Base-by-base conservation (phyloP, 495 filamentous ascomycete species). In the Hypoxylon lienhwacheense region DNA sequence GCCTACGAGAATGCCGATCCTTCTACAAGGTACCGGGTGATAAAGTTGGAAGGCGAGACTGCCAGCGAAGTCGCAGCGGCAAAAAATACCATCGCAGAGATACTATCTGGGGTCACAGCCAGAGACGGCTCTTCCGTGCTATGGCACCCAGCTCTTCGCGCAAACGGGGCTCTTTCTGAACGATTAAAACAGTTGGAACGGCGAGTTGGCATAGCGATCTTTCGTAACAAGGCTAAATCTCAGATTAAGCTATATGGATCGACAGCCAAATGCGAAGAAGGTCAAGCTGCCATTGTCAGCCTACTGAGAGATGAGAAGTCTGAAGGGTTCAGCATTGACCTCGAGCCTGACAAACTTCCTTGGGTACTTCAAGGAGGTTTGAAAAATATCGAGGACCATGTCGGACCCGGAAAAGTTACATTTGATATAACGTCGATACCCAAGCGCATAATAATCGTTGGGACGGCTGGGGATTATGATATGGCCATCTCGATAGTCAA, bases 11-110 rank as follows among this genome's bases (percentile, higher is more conserved):
- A 57, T 16, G 32, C 59, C 1, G 8, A 19, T 10, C 57, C 62
- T 1, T 61, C 62, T 1, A 32, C 37, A 6, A 47, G 48, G 19
- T 61, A 63, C 20, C 61, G 58, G 0, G 56, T 54, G 4, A 36
- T 79, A 25, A 73, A 76, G 35, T 47, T 80, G 4, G 75, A 75
- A 36, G 74, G 76, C 0, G 66, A 73, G 14, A 59, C 68, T 8
- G 47, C 56, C 5, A 59, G 69, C 15, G 59, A 54, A 1, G 70
- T 77, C 17, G 63, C 64, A 1, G 55, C 67, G 16, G 68, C 73
- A 3, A 74, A 74, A 29, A 62, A 66, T 5, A 37, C 53, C 0
- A 58, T 79, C 4, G 61, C 73, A 10, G 51, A 51, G 1, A 66
- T 75, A 5, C 41, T 65, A 25, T 19, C 37, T 0, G 63, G 66